Conservation (phyloP, 2,329 filamentous ascomycete species). For the Dothistroma septosporum region DNA sequence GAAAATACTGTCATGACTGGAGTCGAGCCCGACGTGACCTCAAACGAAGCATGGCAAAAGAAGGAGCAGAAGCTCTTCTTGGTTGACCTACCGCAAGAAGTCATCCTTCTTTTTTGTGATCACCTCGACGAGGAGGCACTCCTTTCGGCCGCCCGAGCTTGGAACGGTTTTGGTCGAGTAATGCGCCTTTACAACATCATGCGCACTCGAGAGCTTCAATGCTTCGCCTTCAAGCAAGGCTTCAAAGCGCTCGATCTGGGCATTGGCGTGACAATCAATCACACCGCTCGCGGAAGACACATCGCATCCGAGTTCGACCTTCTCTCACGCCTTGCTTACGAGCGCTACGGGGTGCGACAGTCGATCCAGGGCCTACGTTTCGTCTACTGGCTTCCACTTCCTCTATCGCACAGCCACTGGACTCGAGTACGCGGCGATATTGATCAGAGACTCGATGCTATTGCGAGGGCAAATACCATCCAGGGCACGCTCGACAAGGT, state of each 20-base stretch:
- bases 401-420: constrained; percentile 23
- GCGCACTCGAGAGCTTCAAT: constrained; percentile 23
- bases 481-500: constrained; percentile 15
- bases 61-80: neutral
- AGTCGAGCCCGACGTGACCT: neutral
- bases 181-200: constrained; percentile 20
- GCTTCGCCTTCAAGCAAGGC: constrained; percentile 24
- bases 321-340: constrained; percentile 20
- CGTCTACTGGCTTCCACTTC: constrained; percentile 22
- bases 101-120: constrained; percentile 18
- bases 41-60: neutral
- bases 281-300: neutral
- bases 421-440: constrained; percentile 8
- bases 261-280: constrained; percentile 18
- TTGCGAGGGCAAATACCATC: constrained; percentile 5
- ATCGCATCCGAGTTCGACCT: constrained; percentile 26
- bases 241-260: constrained; percentile 20
- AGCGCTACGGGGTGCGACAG: constrained; percentile 10
- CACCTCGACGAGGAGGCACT: constrained; percentile 20
- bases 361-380: constrained; percentile 22
- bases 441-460: constrained; percentile 5
- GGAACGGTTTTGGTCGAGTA: constrained; percentile 21
- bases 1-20: neutral
- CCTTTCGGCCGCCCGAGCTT: constrained; percentile 19
- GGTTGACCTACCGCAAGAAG: constrained; percentile 18